Percentiles rank a stretch among this genome's conserved stretches.
phyloP scores from a whole-genome alignment of 1,284 basidiomycete genomes.

The Moesziomyces parantarcticus region DNA sequence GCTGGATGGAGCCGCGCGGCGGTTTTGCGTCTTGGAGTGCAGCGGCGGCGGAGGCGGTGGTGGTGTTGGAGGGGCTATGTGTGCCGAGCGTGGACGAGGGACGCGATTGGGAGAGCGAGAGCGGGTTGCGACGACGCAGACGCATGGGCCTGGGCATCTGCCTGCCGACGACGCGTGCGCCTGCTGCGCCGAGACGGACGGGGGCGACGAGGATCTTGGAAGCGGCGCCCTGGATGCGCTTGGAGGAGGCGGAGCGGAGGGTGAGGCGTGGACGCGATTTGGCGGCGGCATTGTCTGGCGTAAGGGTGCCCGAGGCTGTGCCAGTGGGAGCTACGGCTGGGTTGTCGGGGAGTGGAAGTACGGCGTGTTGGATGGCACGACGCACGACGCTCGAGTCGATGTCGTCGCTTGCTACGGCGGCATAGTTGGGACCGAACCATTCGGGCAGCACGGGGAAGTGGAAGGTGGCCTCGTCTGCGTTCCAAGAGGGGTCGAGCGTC shows the following conservation, averaged over 20 bases:
- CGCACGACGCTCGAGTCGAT: slow-evolving; percentile 33
- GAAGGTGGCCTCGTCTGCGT: slow-evolving; percentile 58
- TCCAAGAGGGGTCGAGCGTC: slow-evolving; percentile 80
- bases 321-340: too few relatives aligned
- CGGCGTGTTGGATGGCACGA: slow-evolving; percentile 27
- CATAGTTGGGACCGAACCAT: slow-evolving; percentile 69
- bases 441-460: slow-evolving; percentile 51
- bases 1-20: slow-evolving; percentile 43
- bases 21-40: slow-evolving; percentile 12
- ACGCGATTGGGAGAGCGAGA: not conserved
- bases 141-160: slow-evolving; percentile 57
- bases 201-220: slow-evolving; percentile 54
- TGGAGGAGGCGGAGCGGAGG: slow-evolving; percentile 37
- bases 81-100: slow-evolving; percentile 8
- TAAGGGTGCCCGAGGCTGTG: not conserved
- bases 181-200: slow-evolving; percentile 52
- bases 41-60: too few relatives aligned
- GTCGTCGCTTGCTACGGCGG: slow-evolving; percentile 67
- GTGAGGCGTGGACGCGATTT: slow-evolving; percentile 27
- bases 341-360: not conserved
- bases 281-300: slow-evolving; percentile 2
- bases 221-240: slow-evolving; percentile 42
- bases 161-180: slow-evolving; percentile 50
- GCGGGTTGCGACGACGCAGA: slow-evolving; percentile 14
- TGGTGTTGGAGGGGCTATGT: slow-evolving; percentile 8